Base-by-base conservation (phyloP, 345 rosid genomes). In the Syzygium oleosum region DNA sequence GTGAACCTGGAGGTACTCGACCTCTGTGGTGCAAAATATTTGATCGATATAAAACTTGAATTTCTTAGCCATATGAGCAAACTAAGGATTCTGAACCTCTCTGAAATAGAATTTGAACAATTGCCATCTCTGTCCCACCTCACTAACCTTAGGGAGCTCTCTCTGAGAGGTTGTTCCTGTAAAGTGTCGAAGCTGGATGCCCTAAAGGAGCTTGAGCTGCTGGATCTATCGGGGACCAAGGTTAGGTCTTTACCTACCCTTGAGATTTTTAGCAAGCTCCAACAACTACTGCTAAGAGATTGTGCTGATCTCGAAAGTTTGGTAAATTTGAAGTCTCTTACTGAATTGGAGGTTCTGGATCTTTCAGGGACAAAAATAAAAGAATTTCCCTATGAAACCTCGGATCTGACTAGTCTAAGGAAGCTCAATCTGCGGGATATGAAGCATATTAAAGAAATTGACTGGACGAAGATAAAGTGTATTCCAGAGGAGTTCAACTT, bases 11-110 rank as follows among this genome's bases (percentile, higher is more conserved):
- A 63, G 77, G 77, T 14, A 8, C 84, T 88, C 1, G 19, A 88
- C 31, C 68, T 88, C 0, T 59, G 59, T 80, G 88, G 53, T 80
- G 22, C 52, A 63, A 51, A 12, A n/a, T 79, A 73, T 22, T 27
- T 86, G 49, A 13, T 2, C 58, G 10, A 83, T 12, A 58, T 51
- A 29, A 1, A 38, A 11, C 23, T 59, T 46, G 65, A 88, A 49
- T 85, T 84, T 46, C 55, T 88, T 7, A 1, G 3, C 31, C 34
- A 25, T 0, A 79, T 86, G 83, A 23, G 9, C 9, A n/a, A 79
- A 34, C 89, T 88, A 13, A 51, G 58, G 83, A 43, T 88, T 14
- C 90, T 88, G 54, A 88, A 86, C 59, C 85, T 88, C 19, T 88
- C 90, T 23, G 49, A 41, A 34, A 59, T 84, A 14, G 11, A 51